Conservation (phyloP, 2,329 filamentous ascomycete genomes). For the Fusarium torulosum region DNA sequence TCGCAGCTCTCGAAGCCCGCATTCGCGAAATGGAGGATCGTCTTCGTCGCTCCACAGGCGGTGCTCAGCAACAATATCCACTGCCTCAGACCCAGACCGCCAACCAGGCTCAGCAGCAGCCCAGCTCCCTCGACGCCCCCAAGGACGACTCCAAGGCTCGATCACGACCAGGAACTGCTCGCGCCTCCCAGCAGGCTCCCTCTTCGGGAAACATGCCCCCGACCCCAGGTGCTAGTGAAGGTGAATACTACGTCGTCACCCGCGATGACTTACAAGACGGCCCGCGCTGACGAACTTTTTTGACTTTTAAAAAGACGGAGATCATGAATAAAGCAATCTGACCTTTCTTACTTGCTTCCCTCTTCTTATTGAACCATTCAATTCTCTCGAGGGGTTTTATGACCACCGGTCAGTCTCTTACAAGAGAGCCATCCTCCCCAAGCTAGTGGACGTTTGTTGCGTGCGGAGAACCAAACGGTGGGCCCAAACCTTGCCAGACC, state of each 20-base stretch:
- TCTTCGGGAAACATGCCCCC: conserved; percentile 69
- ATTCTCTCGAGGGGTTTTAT: conserved; percentile 24
- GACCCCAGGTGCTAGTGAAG: conserved; percentile 72
- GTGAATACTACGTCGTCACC: conserved; percentile 64
- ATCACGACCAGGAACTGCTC: conserved; percentile 68
- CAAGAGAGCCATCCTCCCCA: conserved; percentile 20
- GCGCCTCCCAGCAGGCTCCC: conserved; percentile 64
- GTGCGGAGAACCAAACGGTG: conserved; percentile 20
- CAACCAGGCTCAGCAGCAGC: conserved; percentile 35
- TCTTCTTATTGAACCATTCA: conserved; percentile 23
- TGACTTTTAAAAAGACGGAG: conserved; percentile 53
- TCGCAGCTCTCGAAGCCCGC: conserved; percentile 86
- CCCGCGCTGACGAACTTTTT: conserved; percentile 49
- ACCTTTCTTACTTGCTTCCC: conserved; percentile 13
- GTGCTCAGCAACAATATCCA: conserved; percentile 33
- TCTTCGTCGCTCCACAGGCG: conserved; percentile 61
- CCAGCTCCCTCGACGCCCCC: conserved; percentile 38
- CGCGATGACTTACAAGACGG: conserved; percentile 49
- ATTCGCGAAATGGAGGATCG: conserved; percentile 88
- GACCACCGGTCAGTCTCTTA: conserved; percentile 18
- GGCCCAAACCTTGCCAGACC: conserved; percentile 12
- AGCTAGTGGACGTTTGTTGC: conserved; percentile 31
- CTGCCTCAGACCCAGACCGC: conserved; percentile 36
- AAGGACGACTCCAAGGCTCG: conserved; percentile 55
- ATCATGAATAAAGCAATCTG: conserved; percentile 51